Conservation (phyloP, 192 early-diverging fungal species). For the Coemansia sp. region DNA sequence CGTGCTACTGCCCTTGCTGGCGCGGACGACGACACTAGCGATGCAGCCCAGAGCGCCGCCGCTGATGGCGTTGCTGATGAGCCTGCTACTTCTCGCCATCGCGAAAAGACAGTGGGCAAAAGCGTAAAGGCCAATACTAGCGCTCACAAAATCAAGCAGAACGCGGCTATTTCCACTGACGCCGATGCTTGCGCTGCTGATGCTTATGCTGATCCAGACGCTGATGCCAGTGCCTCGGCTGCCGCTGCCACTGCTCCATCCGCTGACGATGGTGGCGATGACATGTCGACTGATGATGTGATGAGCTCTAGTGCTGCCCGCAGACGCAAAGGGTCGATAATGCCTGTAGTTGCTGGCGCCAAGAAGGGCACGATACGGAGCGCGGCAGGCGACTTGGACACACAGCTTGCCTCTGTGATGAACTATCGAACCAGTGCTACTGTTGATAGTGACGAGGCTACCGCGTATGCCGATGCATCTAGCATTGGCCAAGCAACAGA, state of each 20-base stretch:
- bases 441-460: not conserved
- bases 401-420: not conserved
- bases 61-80: not conserved
- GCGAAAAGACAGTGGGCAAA: not conserved
- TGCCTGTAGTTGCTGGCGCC: not conserved
- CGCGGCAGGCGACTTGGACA: not conserved
- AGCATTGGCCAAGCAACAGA: constrained; percentile 8
- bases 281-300: not conserved
- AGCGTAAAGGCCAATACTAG: not conserved
- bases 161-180: not conserved
- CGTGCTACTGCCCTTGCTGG: not conserved
- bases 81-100: not conserved
- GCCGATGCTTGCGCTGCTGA: not conserved
- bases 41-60: constrained; percentile 1
- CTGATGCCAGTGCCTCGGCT: constrained; percentile 2
- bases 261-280: constrained; percentile 2
- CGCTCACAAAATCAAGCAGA: constrained; percentile 9
- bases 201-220: constrained; percentile 2
- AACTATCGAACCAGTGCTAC: not conserved
- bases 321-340: not conserved
- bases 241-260: not conserved
- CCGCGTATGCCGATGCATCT: not conserved
- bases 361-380: not conserved
- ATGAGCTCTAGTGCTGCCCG: not conserved
- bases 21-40: constrained; percentile 6